Evolutionary conservation across 148 eudicot species (phyloP).

Genomic region (Chenopodium suecicum): DNA sequence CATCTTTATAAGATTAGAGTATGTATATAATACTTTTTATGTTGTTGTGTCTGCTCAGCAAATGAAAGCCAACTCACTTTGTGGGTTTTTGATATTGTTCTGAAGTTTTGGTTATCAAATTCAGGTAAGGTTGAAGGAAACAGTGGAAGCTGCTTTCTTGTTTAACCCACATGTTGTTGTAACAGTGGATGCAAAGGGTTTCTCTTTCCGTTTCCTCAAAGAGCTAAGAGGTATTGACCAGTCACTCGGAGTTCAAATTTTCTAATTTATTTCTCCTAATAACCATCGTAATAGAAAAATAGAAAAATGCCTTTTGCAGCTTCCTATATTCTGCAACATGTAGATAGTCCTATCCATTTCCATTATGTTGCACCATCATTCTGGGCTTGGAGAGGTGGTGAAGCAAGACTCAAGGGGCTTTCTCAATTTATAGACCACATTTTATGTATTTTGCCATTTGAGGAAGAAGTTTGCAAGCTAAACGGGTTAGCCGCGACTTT

Average conservation of each 20-base stretch:
- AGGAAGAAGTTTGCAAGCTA: slow-evolving; percentile 66
- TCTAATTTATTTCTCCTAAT: slow-evolving; percentile 15
- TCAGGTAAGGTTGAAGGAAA: slow-evolving; percentile 70
- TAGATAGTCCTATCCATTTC: slow-evolving; percentile 62
- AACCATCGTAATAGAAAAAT: slow-evolving; percentile 38
- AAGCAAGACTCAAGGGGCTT: slow-evolving; percentile 76
- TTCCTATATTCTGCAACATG: slow-evolving; percentile 44
- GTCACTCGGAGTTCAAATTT: slow-evolving; percentile 13
- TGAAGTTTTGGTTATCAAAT: slow-evolving; percentile 26
- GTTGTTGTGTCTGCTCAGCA: background rate
- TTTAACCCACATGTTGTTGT: slow-evolving; percentile 85
- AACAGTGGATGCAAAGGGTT: slow-evolving; percentile 91
- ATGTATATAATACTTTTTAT: slow-evolving; percentile 23
- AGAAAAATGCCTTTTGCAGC: slow-evolving; percentile 64
- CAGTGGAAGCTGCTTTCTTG: slow-evolving; percentile 60
- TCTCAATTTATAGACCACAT: slow-evolving; percentile 78
- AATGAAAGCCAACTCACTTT: background rate
- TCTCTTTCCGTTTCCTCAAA: slow-evolving; percentile 87
- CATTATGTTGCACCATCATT: slow-evolving; percentile 98
- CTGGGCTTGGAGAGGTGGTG: slow-evolving; percentile 99
- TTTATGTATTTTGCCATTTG: slow-evolving; percentile 90
- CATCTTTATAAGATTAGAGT: slow-evolving; percentile 79
- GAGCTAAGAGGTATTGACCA: slow-evolving; percentile 61
- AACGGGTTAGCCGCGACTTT: slow-evolving; percentile 82
- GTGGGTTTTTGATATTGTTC: background rate